A percentile compares a stretch with the other conserved stretches of the same genome.
Conservation (phyloP, 2,329 filamentous ascomycete species). For the Aspergillus chevalieri region DNA sequence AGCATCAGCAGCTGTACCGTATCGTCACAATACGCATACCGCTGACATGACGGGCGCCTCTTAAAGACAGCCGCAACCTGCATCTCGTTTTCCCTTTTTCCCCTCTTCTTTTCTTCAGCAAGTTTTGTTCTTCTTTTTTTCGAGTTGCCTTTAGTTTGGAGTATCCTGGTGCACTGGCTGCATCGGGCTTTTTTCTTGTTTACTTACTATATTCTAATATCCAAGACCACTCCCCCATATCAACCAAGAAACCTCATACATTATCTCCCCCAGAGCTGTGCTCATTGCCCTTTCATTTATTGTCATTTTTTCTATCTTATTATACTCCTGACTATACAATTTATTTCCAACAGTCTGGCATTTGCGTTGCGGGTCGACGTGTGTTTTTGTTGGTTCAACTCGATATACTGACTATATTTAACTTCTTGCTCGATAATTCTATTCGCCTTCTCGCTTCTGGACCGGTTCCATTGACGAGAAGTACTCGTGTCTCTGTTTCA, state of each 20-base stretch:
- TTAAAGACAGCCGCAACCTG: constrained; percentile 18
- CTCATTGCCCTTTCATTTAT: constrained; percentile 23
- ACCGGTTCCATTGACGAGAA: not conserved
- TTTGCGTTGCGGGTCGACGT: constrained; percentile 31
- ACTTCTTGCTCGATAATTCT: constrained; percentile 22
- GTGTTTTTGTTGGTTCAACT: constrained; percentile 21
- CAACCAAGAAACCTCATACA: constrained; percentile 26
- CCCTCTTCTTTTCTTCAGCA: constrained; percentile 55
- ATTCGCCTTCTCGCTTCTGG: constrained; percentile 3
- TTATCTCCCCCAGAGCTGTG: constrained; percentile 33
- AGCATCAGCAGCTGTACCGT: not conserved
- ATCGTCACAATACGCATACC: not conserved
- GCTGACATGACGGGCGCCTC: constrained; percentile 7
- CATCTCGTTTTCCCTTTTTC: constrained; percentile 30
- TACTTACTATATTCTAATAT: constrained; percentile 33
- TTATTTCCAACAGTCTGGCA: constrained; percentile 12
- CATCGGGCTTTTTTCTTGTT: constrained; percentile 41
- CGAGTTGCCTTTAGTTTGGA: constrained; percentile 42
- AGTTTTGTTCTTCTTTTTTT: constrained; percentile 40
- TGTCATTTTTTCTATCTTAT: constrained; percentile 37
- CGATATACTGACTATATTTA: constrained; percentile 6
- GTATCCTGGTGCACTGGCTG: constrained; percentile 37
- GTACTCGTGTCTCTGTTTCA: not conserved
- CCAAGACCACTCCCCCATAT: constrained; percentile 6
- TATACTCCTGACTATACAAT: constrained; percentile 19